Conservation (phyloP, 768 basidiomycete species). For the Mycena haematopus region DNA sequence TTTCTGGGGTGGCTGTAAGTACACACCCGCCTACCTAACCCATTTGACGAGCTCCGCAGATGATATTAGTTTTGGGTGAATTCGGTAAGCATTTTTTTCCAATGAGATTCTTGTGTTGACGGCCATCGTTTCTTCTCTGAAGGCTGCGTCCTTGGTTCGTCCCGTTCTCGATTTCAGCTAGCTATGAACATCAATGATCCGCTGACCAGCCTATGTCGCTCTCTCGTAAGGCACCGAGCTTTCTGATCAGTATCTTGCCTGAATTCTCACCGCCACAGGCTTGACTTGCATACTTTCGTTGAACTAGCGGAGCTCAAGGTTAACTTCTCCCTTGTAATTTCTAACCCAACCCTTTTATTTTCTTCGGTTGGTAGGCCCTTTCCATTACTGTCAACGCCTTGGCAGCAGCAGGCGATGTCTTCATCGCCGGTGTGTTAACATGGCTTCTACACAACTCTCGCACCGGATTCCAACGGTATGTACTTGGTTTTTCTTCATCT, state of each 20-base stretch:
- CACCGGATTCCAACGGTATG: slow-evolving; percentile 54
- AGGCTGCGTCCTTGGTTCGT: slow-evolving; percentile 34
- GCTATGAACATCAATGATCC: slow-evolving; percentile 14
- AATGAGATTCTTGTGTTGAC: not conserved
- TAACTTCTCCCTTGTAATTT: not conserved
- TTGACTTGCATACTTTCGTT: slow-evolving; percentile 40
- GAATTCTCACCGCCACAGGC: slow-evolving; percentile 30
- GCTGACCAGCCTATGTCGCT: slow-evolving; percentile 40
- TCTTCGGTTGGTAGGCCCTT: slow-evolving; percentile 36
- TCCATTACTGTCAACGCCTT: slow-evolving; percentile 52
- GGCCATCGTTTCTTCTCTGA: slow-evolving; percentile 20
- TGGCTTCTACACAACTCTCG: slow-evolving; percentile 49
- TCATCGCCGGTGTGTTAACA: slow-evolving; percentile 51
- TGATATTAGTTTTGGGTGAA: slow-evolving; percentile 45
- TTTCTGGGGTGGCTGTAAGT: slow-evolving; percentile 43
- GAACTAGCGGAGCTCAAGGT: slow-evolving; percentile 47
- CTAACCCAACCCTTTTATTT: not conserved
- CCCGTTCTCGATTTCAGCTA: not conserved
- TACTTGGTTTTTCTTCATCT: not conserved
- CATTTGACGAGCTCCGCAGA: slow-evolving; percentile 27
- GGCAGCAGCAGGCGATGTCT: slow-evolving; percentile 52
- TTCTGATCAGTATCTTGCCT: too few species aligned
- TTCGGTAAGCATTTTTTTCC: slow-evolving; percentile 40
- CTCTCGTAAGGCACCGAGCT: slow-evolving; percentile 39
- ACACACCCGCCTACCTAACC: not conserved